Percentiles rank a stretch among this genome's conserved stretches.
These are phyloP conservation scores for Sodiomyces alkalinus DNA, from an alignment of 2,329 filamentous ascomycete genomes.

Conservation along the genomic window DNA sequence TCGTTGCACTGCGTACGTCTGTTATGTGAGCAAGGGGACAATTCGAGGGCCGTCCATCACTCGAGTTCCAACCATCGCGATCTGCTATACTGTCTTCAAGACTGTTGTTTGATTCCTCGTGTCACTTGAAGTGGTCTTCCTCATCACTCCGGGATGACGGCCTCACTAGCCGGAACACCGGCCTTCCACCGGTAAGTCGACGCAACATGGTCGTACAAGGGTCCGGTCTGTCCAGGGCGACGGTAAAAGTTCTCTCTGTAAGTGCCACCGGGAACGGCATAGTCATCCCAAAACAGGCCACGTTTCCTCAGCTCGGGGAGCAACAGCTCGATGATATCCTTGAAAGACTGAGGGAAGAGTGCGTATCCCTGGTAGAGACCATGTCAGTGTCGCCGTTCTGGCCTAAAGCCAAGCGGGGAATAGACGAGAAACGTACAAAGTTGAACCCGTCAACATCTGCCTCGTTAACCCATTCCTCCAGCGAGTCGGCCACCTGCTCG, in stretches of 20 bases:
- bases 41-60: too few relatives aligned
- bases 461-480: conserved; percentile 53
- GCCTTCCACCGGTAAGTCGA: conserved; percentile 28
- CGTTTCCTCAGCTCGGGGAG: conserved; percentile 46
- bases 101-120: too few relatives aligned
- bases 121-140: too few relatives aligned
- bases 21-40: too few relatives aligned
- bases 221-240: conserved; percentile 30
- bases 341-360: conserved; percentile 51
- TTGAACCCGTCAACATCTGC: conserved; percentile 65
- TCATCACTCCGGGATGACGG: conserved; percentile 14
- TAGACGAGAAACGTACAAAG: conserved; percentile 28
- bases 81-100: too few relatives aligned
- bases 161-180: conserved; percentile 13
- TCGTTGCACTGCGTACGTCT: too few relatives aligned
- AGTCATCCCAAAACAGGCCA: conserved; percentile 40
- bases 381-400: too few relatives aligned
- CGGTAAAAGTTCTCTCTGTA: conserved; percentile 47
- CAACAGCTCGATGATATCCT: conserved; percentile 50
- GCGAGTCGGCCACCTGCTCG: conserved; percentile 46
- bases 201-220: conserved; percentile 35
- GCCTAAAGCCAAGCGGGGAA: too few relatives aligned
- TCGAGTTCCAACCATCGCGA: too few relatives aligned
- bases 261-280: conserved; percentile 38
- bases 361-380: conserved; percentile 46